Conservation (phyloP, 768 basidiomycete species). For the Lactifluus pinguis region DNA sequence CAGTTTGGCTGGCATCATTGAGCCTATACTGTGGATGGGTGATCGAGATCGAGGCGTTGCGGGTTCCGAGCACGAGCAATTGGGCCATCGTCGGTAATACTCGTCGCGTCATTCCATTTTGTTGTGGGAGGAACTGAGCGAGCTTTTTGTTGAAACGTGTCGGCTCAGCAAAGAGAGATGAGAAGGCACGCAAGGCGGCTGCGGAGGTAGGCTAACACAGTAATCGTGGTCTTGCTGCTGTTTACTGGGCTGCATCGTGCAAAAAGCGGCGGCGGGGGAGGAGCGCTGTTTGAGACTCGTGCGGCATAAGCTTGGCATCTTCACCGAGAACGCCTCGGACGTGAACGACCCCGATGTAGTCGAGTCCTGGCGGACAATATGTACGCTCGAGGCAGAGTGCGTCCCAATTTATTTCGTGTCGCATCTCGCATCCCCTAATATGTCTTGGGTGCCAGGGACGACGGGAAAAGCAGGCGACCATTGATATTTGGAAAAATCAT, state of each 20-base stretch:
- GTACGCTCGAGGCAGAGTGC: conserved; percentile 73
- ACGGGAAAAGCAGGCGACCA: conserved; percentile 51
- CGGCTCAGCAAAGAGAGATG: conserved; percentile 42
- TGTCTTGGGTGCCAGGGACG: conserved; percentile 23
- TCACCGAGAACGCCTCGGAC: conserved; percentile 72
- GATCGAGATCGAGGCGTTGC: conserved; percentile 74
- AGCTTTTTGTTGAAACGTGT: conserved; percentile 17
- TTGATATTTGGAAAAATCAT: conserved; percentile 1
- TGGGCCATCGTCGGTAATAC: conserved; percentile 78
- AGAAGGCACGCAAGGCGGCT: conserved; percentile 53
- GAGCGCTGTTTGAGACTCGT: conserved; percentile 72
- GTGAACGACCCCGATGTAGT: conserved; percentile 62
- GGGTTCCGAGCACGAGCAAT: conserved; percentile 90
- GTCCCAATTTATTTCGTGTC: conserved; percentile 24
- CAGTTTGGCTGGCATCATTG: conserved; percentile 76
- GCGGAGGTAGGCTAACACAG: conserved; percentile 49
- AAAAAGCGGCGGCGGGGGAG: conserved; percentile 76
- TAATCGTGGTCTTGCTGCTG: not conserved
- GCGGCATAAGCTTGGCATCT: conserved; percentile 76
- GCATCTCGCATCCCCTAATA: not conserved
- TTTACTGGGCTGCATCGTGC: conserved; percentile 16
- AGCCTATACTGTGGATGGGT: conserved; percentile 75
- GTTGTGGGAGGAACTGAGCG: not conserved
- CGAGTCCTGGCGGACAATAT: conserved; percentile 67
- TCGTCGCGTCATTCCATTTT: not conserved